Conservation (phyloP, 257 asterid genomes). For the Haberlea rhodopensis region DNA sequence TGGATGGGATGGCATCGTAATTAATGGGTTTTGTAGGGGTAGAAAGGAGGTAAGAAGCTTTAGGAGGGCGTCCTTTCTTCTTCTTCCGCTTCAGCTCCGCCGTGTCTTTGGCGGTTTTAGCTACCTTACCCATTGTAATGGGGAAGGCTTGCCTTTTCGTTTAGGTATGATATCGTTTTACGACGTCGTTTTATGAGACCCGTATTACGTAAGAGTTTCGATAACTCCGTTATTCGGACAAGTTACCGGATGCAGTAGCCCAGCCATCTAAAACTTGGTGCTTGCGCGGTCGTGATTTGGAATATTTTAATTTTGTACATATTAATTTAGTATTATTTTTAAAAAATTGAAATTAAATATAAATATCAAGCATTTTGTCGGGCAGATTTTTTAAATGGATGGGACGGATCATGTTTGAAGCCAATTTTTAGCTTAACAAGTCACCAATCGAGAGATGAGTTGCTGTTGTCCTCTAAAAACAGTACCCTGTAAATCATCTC, state of each 20-base stretch:
- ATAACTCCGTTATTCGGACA: neutral
- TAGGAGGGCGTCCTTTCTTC: constrained; percentile 54
- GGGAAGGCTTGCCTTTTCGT: constrained; percentile 2
- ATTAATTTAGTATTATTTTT: too few relatives aligned
- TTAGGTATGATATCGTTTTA: neutral
- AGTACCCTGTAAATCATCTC: too few relatives aligned
- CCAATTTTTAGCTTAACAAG: too few relatives aligned
- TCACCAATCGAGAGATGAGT: too few relatives aligned
- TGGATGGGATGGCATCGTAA: constrained; percentile 14
- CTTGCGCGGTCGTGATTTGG: too few relatives aligned
- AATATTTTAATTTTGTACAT: too few relatives aligned
- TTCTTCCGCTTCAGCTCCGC: constrained; percentile 53
- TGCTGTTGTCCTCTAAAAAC: too few relatives aligned
- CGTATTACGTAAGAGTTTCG: neutral
- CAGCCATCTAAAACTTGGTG: too few relatives aligned
- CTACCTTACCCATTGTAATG: constrained; percentile 63
- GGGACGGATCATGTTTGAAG: too few relatives aligned
- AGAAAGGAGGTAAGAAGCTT: constrained; percentile 37
- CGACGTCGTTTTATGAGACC: neutral
- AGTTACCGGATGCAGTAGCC: neutral
- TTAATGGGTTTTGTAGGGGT: constrained; percentile 31
- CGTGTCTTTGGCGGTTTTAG: constrained; percentile 35
- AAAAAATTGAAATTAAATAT: too few relatives aligned
- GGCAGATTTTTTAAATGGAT: too few relatives aligned
- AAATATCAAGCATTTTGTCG: too few relatives aligned